Percentiles rank a stretch among this genome's conserved stretches.
Evolutionary conservation across 768 basidiomycete genomes (phyloP).

Genomic region (Floccularia luteovirens): DNA sequence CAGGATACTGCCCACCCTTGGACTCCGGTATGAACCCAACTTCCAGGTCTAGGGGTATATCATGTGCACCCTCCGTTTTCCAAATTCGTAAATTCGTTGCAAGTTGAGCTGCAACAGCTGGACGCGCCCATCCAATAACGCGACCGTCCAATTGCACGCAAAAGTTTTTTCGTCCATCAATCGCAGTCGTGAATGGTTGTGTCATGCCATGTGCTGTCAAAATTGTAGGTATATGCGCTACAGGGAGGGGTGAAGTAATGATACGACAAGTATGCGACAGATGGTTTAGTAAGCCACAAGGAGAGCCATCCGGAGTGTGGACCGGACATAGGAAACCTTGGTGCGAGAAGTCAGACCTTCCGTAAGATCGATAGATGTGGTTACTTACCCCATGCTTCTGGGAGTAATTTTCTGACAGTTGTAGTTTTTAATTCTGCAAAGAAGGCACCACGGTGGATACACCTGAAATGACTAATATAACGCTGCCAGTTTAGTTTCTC

Average conservation of each 20-base stretch:
- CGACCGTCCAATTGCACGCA: constrained; percentile 94
- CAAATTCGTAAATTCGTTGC: constrained; percentile 83
- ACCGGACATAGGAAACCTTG: constrained; percentile 96
- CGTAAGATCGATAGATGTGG: not conserved
- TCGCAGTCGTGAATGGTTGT: constrained; percentile 69
- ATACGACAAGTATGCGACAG: constrained; percentile 91
- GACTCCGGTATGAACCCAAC: constrained; percentile 87
- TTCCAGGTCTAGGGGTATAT: constrained; percentile 89
- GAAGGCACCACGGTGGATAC: constrained; percentile 98
- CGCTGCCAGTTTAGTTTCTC: constrained; percentile 99
- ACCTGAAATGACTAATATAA: constrained; percentile 97
- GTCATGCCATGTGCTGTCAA: constrained; percentile 92
- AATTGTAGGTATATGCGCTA: constrained; percentile 73
- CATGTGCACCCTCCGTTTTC: constrained; percentile 85
- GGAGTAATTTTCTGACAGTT: constrained; percentile 90
- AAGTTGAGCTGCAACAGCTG: constrained; percentile 64
- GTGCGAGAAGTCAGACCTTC: no score
- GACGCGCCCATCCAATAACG: constrained; percentile 89
- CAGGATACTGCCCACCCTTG: constrained; percentile 94
- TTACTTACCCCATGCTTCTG: constrained; percentile 90
- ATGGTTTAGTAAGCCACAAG: constrained; percentile 97
- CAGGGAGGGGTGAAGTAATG: constrained; percentile 67
- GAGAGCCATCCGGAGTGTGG: constrained; percentile 96
- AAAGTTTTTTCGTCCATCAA: constrained; percentile 77
- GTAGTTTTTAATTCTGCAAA: constrained; percentile 99